Base-by-base conservation (phyloP, 805 yeast genomes). In the Cyberlindnera subsufficiens region DNA sequence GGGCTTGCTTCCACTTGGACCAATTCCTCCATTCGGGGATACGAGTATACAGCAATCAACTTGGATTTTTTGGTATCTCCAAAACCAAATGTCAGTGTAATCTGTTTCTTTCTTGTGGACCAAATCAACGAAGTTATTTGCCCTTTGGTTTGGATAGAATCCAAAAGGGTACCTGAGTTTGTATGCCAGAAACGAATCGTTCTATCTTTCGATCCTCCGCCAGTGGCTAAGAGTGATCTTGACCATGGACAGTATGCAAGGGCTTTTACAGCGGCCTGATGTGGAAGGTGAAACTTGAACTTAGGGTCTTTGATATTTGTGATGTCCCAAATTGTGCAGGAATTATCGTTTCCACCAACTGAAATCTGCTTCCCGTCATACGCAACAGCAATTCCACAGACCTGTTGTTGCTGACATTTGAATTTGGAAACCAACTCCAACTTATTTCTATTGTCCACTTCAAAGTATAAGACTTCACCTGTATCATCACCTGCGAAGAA, bases 231-330 rank as follows among this genome's bases (percentile, higher is more conserved):
- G 8, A 90, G 63, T 3, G 83, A 72, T 13, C 78, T 78, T 16
- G 87, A 73, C 96, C 96, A 89, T 0, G 97, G 97, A 58, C 96
- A 90, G 54, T 77, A 90, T 4, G 91, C 84, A 36, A 90, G 67
- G 0, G 96, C 97, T 53, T 89, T 89, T 0, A 90, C 90, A 0
- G 97, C 97, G 1, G 96, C 95, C 3, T 68, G 65, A 55, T 90
- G 97, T 1, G 72, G 76, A 40, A 89, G 65, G 9, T 62, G 58
- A 55, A 71, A 77, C 46, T 65, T 61, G 38, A 75, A 52, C 18
- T 42, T 54, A 9, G 91, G 84, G 0, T 56, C 42, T 4, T 47
- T 35, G 5, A 64, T 44, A 41, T 69, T 57, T 3, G 65, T 40
- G 17, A 85, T 71, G 50, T 84, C 78, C 96, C 96, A 89, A 2